Evolutionary conservation across 768 basidiomycete species (phyloP).

Genomic region (Dictyophora rubrovolvata): DNA sequence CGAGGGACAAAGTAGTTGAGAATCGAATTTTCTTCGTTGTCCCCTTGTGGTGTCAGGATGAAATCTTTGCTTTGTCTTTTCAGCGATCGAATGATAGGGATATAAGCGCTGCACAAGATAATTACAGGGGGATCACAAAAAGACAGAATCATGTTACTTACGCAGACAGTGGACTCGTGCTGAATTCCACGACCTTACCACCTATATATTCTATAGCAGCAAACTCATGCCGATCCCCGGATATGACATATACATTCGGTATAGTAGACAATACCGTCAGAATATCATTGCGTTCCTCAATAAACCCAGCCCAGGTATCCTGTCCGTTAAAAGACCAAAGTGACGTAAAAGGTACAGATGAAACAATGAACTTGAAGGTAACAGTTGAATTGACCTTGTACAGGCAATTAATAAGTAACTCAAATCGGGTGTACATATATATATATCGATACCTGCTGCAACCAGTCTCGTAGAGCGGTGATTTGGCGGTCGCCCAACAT

Average conservation of each 20-base stretch:
- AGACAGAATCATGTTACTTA: background rate
- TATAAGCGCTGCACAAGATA: slow-evolving; percentile 32
- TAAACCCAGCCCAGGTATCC: slow-evolving; percentile 64
- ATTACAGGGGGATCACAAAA: slow-evolving; percentile 8
- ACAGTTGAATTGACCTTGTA: slow-evolving; percentile 53
- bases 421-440: background rate
- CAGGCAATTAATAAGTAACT: background rate
- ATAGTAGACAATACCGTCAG: slow-evolving; percentile 51
- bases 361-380: slow-evolving; percentile 69
- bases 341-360: slow-evolving; percentile 64
- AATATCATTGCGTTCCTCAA: slow-evolving; percentile 46
- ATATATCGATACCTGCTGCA: slow-evolving; percentile 32
- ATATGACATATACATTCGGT: slow-evolving; percentile 60
- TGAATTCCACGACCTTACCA: slow-evolving; percentile 46
- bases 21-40: slow-evolving; percentile 6
- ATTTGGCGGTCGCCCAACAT: slow-evolving; percentile 67
- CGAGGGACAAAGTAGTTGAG: slow-evolving; percentile 36
- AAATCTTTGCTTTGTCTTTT: slow-evolving; percentile 29
- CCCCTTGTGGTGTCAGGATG: background rate
- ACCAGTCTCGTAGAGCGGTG: slow-evolving; percentile 51
- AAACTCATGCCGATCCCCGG: slow-evolving; percentile 74
- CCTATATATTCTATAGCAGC: slow-evolving; percentile 55
- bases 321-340: slow-evolving; percentile 58
- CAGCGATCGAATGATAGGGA: slow-evolving; percentile 50
- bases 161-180: slow-evolving; percentile 61